Evolutionary conservation across 2,329 filamentous ascomycete species (phyloP).

Genomic region (Hysterium pulicare): DNA sequence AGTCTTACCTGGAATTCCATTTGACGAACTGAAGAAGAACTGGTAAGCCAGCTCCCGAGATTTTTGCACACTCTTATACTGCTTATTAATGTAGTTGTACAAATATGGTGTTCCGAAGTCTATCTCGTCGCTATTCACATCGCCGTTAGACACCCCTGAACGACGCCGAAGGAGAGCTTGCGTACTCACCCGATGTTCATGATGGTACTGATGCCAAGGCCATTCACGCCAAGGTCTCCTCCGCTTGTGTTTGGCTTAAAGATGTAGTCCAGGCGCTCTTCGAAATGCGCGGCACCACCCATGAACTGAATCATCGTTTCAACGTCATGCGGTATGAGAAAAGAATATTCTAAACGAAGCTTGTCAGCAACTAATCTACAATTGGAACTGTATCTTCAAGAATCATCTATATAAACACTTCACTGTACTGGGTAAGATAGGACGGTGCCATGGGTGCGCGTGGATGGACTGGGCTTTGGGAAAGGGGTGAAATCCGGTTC

Average conservation of each 20-base stretch:
- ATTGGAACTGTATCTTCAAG: too few relatives aligned
- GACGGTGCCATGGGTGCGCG: too few relatives aligned
- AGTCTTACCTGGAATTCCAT: conserved; percentile 46
- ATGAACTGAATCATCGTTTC: conserved; percentile 42
- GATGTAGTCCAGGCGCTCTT: conserved; percentile 40
- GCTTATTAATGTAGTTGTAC: conserved; percentile 43
- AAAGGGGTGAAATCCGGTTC: too few relatives aligned
- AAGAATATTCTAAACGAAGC: conserved; percentile 42
- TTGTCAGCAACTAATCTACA: too few relatives aligned
- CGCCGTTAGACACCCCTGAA: conserved; percentile 18
- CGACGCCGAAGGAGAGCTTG: too few relatives aligned
- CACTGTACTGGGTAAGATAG: too few relatives aligned
- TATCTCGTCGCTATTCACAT: conserved; percentile 38
- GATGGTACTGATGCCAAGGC: conserved; percentile 32
- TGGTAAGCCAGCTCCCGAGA: conserved; percentile 35
- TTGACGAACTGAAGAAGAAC: conserved; percentile 39
- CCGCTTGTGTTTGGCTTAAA: conserved; percentile 39
- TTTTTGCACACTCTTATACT: conserved; percentile 33
- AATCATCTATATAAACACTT: too few relatives aligned
- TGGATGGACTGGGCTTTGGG: too few relatives aligned
- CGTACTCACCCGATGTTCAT: conserved; percentile 28
- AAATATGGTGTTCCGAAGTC: conserved; percentile 40
- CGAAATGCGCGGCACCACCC: conserved; percentile 39
- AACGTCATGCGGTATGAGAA: conserved; percentile 43
- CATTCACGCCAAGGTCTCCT: conserved; percentile 34